Percentiles rank a stretch among this genome's conserved stretches.
phyloP scores from a whole-genome alignment of 805 yeast species.

The Grigorovia humatica region DNA sequence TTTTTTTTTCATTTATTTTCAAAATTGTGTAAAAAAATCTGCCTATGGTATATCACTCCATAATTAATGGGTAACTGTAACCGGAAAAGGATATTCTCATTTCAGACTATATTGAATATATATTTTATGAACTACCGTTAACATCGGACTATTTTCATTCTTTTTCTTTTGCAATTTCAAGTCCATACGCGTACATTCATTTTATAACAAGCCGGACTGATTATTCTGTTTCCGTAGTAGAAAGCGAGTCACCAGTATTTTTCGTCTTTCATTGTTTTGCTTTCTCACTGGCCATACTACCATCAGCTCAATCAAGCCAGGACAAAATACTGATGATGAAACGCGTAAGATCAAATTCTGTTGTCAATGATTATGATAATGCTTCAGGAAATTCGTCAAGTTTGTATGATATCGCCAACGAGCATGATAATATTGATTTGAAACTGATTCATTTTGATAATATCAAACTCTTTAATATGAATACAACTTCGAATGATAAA shows the following conservation, averaged over 20 bases:
- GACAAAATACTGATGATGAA: not conserved
- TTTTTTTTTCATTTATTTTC: not conserved
- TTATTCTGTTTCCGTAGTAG: no score
- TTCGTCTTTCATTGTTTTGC: no score
- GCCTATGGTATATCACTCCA: not conserved
- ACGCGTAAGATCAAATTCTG: conserved; percentile 1
- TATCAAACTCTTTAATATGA: not conserved
- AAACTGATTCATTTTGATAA: not conserved
- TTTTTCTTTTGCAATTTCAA: no score
- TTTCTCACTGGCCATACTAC: no score
- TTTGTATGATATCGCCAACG: not conserved
- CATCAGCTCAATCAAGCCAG: no score
- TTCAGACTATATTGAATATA: no score
- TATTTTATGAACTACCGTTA: not conserved
- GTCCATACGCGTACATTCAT: no score
- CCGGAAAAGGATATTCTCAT: not conserved
- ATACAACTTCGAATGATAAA: not conserved
- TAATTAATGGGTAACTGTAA: not conserved
- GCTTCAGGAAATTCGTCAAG: not conserved
- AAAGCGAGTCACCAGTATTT: not conserved
- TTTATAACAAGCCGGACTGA: no score
- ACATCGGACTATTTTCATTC: no score
- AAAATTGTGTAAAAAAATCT: not conserved
- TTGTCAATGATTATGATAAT: not conserved
- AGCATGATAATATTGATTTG: not conserved